Conservation (phyloP, 192 early-diverging fungal species). For the Chytriomyces hyalinus region DNA sequence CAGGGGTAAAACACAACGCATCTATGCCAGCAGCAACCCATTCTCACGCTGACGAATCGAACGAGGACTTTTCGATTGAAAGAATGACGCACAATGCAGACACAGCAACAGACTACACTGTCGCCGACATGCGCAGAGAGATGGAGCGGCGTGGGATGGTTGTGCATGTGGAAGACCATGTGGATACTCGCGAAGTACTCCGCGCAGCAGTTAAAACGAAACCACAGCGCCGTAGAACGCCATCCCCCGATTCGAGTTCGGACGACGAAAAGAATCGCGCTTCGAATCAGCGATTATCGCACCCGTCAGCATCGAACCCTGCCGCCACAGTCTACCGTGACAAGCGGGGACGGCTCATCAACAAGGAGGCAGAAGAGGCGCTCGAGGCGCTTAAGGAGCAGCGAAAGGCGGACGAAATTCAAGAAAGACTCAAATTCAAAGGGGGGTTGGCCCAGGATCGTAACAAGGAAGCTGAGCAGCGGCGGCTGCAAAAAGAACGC, state of each 20-base stretch:
- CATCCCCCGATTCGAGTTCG: constrained; percentile 7
- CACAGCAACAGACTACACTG: neutral
- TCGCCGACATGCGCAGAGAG: neutral
- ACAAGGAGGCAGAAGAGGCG: constrained; percentile 55
- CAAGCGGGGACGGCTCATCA: constrained; percentile 60
- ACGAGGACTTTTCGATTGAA: no score
- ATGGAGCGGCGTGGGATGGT: neutral
- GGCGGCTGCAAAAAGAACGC: constrained; percentile 42
- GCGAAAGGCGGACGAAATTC: constrained; percentile 46
- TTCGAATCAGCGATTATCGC: constrained; percentile 12
- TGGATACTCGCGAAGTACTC: constrained; percentile 40
- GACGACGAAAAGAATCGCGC: constrained; percentile 26
- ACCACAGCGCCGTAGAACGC: constrained; percentile 28
- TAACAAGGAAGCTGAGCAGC: constrained; percentile 33
- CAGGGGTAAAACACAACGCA: neutral
- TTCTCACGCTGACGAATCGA: no score
- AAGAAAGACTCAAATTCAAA: constrained; percentile 62
- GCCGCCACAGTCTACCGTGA: constrained; percentile 72
- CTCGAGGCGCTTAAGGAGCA: constrained; percentile 42
- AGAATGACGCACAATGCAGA: no score
- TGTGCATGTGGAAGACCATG: constrained; percentile 36
- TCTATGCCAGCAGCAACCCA: no score
- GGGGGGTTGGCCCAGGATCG: constrained; percentile 67
- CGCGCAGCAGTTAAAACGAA: constrained; percentile 13
- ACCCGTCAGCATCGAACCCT: constrained; percentile 29